phyloP scores from a whole-genome alignment of 768 basidiomycete species.

The Leccinum disarticulatum region DNA sequence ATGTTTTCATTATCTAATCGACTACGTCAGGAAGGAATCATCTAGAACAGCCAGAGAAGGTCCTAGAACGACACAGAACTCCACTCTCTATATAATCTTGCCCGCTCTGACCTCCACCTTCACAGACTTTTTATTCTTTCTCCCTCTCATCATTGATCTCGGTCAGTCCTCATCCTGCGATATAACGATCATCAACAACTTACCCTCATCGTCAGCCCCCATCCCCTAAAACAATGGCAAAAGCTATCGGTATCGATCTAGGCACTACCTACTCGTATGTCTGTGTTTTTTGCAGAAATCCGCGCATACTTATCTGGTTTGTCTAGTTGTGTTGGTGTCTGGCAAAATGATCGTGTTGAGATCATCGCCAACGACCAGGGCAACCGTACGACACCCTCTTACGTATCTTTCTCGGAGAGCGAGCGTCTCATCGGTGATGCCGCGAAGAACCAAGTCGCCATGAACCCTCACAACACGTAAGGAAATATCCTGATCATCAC shows the following conservation, averaged over 20 bases:
- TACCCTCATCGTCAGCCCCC: slow-evolving; percentile 10
- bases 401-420: slow-evolving; percentile 90
- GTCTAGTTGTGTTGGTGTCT: slow-evolving; percentile 94
- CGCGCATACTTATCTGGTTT: slow-evolving; percentile 1
- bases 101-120: slow-evolving; percentile 1
- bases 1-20: slow-evolving; percentile 34
- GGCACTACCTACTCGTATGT: slow-evolving; percentile 92
- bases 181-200: not conserved
- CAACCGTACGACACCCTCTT: slow-evolving; percentile 94
- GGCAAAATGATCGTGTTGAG: slow-evolving; percentile 99
- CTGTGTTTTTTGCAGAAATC: not conserved
- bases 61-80: slow-evolving; percentile 35
- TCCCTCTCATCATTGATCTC: slow-evolving; percentile 8
- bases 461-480: slow-evolving; percentile 94
- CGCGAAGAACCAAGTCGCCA: slow-evolving; percentile 97
- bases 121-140: slow-evolving; percentile 12
- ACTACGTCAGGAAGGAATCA: slow-evolving; percentile 31
- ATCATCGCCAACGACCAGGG: slow-evolving; percentile 97
- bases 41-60: slow-evolving; percentile 35
- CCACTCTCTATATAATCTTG: slow-evolving; percentile 32
- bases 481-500: slow-evolving; percentile 8
- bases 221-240: slow-evolving; percentile 46
- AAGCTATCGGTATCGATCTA: slow-evolving; percentile 89
- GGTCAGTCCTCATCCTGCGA: slow-evolving; percentile 20
- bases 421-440: slow-evolving; percentile 99